Evolutionary conservation across 176 grass and related monocot species (phyloP).

Genomic region (Avena insularis): DNA sequence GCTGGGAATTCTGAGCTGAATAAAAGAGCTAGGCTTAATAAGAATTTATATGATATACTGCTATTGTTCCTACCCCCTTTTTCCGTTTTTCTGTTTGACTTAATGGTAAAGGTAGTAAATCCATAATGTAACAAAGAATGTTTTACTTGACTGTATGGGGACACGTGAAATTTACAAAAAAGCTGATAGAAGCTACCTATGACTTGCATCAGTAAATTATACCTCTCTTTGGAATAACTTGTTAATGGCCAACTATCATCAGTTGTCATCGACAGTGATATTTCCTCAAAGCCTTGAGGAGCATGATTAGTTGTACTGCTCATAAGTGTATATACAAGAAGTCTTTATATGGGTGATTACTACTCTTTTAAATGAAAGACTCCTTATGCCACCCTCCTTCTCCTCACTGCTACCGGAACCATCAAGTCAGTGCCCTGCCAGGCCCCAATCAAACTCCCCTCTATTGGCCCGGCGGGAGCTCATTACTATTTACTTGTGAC

Average conservation of each 20-base stretch:
- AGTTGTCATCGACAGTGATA: background rate
- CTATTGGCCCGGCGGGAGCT: background rate
- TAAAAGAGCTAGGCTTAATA: constrained; percentile 18
- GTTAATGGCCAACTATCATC: background rate
- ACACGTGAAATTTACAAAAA: background rate
- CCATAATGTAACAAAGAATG: background rate
- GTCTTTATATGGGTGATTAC: background rate
- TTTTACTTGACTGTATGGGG: background rate
- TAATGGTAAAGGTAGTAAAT: background rate
- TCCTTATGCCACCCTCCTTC: background rate
- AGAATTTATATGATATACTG: background rate
- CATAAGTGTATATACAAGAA: background rate
- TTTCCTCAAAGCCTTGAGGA: background rate
- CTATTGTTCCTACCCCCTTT: background rate
- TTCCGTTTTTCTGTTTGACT: background rate
- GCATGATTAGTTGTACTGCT: background rate
- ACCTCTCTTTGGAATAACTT: background rate
- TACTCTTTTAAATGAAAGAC: constrained; percentile 19
- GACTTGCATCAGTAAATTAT: constrained; percentile 3
- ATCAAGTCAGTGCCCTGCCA: background rate
- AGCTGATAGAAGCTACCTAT: constrained; percentile 27
- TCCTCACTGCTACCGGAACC: background rate
- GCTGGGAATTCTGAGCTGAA: constrained; percentile 28
- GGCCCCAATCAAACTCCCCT: background rate
- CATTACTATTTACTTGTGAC: background rate